phyloP scores from a whole-genome alignment of 306 rosid genomes.

The Crataegus laevigata region DNA sequence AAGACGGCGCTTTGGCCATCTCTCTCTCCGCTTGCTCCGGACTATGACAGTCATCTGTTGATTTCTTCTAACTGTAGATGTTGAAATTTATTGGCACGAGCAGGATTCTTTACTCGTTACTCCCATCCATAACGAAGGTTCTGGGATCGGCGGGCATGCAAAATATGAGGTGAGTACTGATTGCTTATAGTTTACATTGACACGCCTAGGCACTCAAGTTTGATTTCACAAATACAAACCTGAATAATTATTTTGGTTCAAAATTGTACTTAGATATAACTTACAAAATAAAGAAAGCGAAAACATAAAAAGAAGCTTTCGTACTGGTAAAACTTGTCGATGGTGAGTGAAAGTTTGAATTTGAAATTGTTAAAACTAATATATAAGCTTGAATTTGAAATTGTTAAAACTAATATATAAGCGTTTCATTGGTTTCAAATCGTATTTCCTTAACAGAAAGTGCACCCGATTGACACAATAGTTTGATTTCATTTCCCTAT shows the following conservation, averaged over 20 bases:
- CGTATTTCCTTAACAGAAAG: not conserved
- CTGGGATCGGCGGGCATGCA: constrained; percentile 58
- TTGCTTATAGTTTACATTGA: no score
- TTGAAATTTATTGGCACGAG: constrained; percentile 54
- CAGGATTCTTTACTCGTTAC: constrained; percentile 38
- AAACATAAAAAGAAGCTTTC: no score
- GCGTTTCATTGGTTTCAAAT: not conserved
- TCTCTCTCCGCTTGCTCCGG: not conserved
- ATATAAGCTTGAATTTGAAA: no score
- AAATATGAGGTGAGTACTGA: constrained; percentile 61
- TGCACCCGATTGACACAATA: not conserved
- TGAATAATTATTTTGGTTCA: no score
- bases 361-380: no score
- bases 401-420: no score
- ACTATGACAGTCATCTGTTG: not conserved
- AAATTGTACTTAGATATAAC: no score
- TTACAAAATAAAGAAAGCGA: no score
- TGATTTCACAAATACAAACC: no score
- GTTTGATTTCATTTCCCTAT: not conserved
- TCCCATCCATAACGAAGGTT: constrained; percentile 48
- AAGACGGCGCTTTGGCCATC: not conserved
- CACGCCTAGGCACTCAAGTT: no score
- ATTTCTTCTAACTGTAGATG: constrained; percentile 37
- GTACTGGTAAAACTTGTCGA: not conserved
- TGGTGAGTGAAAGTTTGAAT: not conserved